Base-by-base conservation (phyloP, 352 stramenopile species). In the Pythium angustatum region DNA sequence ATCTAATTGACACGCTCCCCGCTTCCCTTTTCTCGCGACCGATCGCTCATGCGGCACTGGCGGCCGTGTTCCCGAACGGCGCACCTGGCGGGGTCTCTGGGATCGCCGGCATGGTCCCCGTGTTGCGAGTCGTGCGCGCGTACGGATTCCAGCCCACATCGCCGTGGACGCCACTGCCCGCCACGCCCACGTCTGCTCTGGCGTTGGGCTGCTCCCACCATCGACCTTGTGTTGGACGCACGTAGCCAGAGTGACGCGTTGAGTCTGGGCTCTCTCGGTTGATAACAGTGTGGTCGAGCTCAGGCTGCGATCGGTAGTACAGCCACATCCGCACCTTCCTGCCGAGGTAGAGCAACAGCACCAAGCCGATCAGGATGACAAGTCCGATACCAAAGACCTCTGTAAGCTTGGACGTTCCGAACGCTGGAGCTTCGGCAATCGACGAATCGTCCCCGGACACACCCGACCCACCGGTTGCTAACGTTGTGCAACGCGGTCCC, bases 301-400 rank as follows among this genome's bases (percentile, higher is more conserved):
- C 49, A 11, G 49, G 49, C 31, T 57, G 49, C 19, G 30, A 45
- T 19, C 49, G 49, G 31, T 57, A 57, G 49, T 45, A 57, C 1
- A 57, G 19, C 49, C 49, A 57, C 49, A 44, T 57, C 30, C 49
- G 49, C 30, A 45, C 19, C n/a, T 57, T 57, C 30, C 14, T 27
- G 22, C 1, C 49, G n/a, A 57, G 9, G 31, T 57, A 57, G n/a
- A 57, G 30, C 49, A 57, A 5, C 7, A 57, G 10, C n/a, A 57
- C 17, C 19, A 57, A 44, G 9, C 28, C 49, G n/a, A 57, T 21
- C 4, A 57, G 31, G 7, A 10, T 12, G 8, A 22, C 49, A 7
- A 57, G 30, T 3, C 30, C 49, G 10, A 57, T 57, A 31, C 49
- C 49, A 45, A 57, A 57, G 0, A 57, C 21, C 31, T 43, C 31